Percentiles rank a stretch among this genome's conserved stretches.
phyloP scores from a whole-genome alignment of 768 basidiomycete genomes.

The Phlebiopsis flavidoalba region DNA sequence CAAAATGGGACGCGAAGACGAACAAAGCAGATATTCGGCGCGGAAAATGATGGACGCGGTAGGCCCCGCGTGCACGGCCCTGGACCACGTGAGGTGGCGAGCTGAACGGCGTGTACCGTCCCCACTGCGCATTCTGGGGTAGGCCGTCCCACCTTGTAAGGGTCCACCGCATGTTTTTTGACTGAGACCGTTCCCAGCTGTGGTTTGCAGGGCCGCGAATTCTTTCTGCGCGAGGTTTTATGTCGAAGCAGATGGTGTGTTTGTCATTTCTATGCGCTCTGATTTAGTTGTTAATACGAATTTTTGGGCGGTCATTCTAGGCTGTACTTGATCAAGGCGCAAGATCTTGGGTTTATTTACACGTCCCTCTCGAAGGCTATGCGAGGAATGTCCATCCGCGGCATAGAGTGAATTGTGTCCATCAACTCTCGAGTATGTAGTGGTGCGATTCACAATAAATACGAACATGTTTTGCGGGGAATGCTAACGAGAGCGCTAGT shows the following conservation, averaged over 20 bases:
- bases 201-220: constrained; percentile 37
- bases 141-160: constrained; percentile 1
- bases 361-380: neutral
- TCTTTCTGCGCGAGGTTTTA: constrained; percentile 25
- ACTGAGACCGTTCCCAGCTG: constrained; percentile 21
- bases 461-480: no score
- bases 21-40: constrained; percentile 31
- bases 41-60: constrained; percentile 29
- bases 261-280: no score
- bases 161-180: no score
- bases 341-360: constrained; percentile 5
- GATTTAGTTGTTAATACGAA: constrained; percentile 20
- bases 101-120: constrained; percentile 30
- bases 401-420: no score
- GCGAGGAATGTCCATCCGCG: no score
- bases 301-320: neutral
- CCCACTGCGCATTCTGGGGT: constrained; percentile 39
- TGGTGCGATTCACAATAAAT: no score
- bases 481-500: no score
- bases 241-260: constrained; percentile 34
- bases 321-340: constrained; percentile 11
- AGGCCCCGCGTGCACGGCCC: constrained; percentile 29
- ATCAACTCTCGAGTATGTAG: no score
- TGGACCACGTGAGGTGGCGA: constrained; percentile 41
- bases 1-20: constrained; percentile 25